Evolutionary conservation across 208 protist genomes (phyloP), one percentile per base, ranked within the genome.

Genomic region (Acanthamoeba healyi): DNA sequence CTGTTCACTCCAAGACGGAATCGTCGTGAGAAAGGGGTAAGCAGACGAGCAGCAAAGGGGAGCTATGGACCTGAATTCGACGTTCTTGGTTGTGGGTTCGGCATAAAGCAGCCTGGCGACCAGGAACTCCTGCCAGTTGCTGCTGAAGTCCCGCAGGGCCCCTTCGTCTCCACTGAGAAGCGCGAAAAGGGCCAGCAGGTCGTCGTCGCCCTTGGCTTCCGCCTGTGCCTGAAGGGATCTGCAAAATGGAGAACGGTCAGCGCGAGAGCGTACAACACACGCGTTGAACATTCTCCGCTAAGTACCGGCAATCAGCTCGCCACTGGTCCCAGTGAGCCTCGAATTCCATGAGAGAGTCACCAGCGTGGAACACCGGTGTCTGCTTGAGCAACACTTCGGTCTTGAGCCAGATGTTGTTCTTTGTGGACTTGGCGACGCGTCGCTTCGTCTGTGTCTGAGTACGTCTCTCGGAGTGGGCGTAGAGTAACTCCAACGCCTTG

Each of bases 401-500:
- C 40, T 92, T 92, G 32, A 74, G 65, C 56, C 65, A 92, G 36
- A 92, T 26, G 61, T 74, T 92, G 86, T 29, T 14, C 38, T 44
- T 72, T 15, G 26, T 92, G 17, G 86, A 77, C 84, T 92, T 92
- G 56, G 86, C 51, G 17, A 92, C 24, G 2, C 86, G 86, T 44
- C 56, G 56, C 86, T 70, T 74, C 38, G 77, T 49, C 38, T 72
- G 84, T 22, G 42, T 46, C 34, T 58, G 58, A 14, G 86, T n/a
- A 44, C 86, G 86, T 14, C 86, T 24, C 65, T 92, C 86, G 15
- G 86, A 56, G 46, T 92, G 86, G 32, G 65, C 61, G 26, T 92
- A 92, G 86, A 92, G 86, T 44, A 92, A n/a, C 46, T 92, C 86
- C 34, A 92, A 29, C 17, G 86, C 86, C 61, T 74, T 67, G n/a